These are phyloP conservation scores for Hygrophorus pudorinus DNA, from an alignment of 768 basidiomycete genomes.

Conservation along the genomic window DNA sequence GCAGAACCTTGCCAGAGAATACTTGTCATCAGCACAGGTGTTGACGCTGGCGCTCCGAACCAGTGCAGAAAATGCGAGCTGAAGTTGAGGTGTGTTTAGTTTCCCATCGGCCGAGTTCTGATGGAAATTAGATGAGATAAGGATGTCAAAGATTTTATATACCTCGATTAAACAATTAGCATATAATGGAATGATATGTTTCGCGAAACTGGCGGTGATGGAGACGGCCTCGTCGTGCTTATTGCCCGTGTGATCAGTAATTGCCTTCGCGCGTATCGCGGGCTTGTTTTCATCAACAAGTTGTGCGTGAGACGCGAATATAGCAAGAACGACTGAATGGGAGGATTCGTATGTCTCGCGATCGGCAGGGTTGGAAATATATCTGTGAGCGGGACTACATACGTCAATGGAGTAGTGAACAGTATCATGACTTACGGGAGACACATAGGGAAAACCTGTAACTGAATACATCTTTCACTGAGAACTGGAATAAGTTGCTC, in stretches of 20 bases:
- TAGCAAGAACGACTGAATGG: constrained; percentile 72
- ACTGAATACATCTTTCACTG: constrained; percentile 39
- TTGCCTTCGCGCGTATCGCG: background rate
- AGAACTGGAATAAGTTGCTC: constrained; percentile 70
- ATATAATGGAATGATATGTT: constrained; percentile 51
- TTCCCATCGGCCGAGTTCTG: constrained; percentile 58
- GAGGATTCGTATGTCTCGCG: constrained; percentile 81
- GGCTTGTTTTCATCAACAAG: constrained; percentile 11
- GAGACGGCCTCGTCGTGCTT: background rate
- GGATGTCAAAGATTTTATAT: constrained; percentile 10
- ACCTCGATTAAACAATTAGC: constrained; percentile 63
- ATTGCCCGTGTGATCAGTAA: background rate
- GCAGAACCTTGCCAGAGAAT: constrained; percentile 61
- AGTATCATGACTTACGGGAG: constrained; percentile 43
- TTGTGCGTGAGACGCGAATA: constrained; percentile 56
- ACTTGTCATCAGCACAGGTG: constrained; percentile 19
- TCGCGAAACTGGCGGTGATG: constrained; percentile 41
- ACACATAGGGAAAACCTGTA: constrained; percentile 50
- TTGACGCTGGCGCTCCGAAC: constrained; percentile 48
- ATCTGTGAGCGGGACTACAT: constrained; percentile 26
- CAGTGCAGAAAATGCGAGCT: constrained; percentile 67
- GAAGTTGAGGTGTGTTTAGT: constrained; percentile 55
- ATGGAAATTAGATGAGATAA: constrained; percentile 1
- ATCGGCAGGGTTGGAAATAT: constrained; percentile 34
- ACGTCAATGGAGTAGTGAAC: background rate